Conservation (phyloP, 2,329 filamentous ascomycete genomes). For the Fusarium decemcellulare region DNA sequence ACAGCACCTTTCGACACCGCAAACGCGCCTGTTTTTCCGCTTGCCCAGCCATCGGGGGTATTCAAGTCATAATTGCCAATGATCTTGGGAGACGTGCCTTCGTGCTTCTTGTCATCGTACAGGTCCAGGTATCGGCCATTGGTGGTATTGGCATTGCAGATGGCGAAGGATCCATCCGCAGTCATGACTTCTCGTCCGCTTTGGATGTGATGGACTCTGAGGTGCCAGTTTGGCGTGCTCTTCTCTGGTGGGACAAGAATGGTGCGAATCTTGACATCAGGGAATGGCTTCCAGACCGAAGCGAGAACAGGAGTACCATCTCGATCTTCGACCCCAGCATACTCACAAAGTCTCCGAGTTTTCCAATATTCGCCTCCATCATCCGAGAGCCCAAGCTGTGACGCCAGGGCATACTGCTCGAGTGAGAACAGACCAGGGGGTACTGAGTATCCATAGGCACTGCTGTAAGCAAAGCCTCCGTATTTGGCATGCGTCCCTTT, state of each 20-base stretch:
- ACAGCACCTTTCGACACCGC: constrained; percentile 70
- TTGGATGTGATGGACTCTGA: constrained; percentile 74
- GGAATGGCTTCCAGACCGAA: constrained; percentile 79
- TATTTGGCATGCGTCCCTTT: constrained; percentile 88
- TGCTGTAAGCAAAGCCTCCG: constrained; percentile 83
- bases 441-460: constrained; percentile 82
- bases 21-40: constrained; percentile 67
- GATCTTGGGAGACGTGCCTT: constrained; percentile 68
- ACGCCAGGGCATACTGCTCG: constrained; percentile 83
- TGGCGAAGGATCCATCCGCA: constrained; percentile 82
- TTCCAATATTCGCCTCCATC: constrained; percentile 87
- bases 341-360: constrained; percentile 76
- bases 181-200: constrained; percentile 75
- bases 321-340: constrained; percentile 72
- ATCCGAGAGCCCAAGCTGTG: constrained; percentile 81
- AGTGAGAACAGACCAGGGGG: constrained; percentile 82
- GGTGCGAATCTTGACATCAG: constrained; percentile 76
- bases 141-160: constrained; percentile 66
- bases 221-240: constrained; percentile 76
- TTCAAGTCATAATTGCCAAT: constrained; percentile 73
- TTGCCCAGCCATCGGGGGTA: constrained; percentile 67
- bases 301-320: constrained; percentile 72
- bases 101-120: constrained; percentile 61
- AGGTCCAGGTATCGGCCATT: constrained; percentile 66
- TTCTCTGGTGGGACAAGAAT: constrained; percentile 74